Evolutionary conservation across 352 stramenopile species (phyloP).

Genomic region (Phytopythium chamaehyphon): DNA sequence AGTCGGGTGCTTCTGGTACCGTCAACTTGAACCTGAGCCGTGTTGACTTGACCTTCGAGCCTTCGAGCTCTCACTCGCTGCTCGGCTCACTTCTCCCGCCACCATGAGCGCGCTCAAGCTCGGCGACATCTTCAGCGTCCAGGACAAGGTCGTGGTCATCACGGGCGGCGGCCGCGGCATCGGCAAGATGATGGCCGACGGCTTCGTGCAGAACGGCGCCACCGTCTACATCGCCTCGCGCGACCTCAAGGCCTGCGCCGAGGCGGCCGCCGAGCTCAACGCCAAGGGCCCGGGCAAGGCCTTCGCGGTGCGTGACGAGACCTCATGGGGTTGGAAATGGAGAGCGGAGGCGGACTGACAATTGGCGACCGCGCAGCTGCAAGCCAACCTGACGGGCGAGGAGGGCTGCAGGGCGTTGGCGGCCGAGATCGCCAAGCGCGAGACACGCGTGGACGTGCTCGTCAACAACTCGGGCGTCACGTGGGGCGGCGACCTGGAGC

Average conservation of each 20-base stretch:
- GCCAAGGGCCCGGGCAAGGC: constrained; percentile 52
- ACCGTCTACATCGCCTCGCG: constrained; percentile 92
- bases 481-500: constrained; percentile 43
- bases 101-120: constrained; percentile 23
- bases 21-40: neutral
- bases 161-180: constrained; percentile 92
- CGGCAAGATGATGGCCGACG: constrained; percentile 93
- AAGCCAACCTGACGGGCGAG: constrained; percentile 24
- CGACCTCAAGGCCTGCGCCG: constrained; percentile 72
- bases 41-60: constrained; percentile 4
- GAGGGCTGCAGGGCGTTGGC: constrained; percentile 35
- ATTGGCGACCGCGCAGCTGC: constrained; percentile 31
- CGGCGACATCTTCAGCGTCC: constrained; percentile 53
- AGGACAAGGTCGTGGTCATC: constrained; percentile 84
- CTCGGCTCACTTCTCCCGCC: neutral
- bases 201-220: constrained; percentile 87
- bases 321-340: too few relatives aligned
- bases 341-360: too few relatives aligned
- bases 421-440: constrained; percentile 56
- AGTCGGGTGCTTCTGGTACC: constrained; percentile 5
- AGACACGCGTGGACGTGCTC: constrained; percentile 83
- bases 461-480: constrained; percentile 91
- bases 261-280: constrained; percentile 63
- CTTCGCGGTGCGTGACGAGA: constrained; percentile 30
- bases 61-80: constrained; percentile 7